A percentile compares a stretch with the other conserved stretches of the same genome.
These are phyloP conservation scores for Claviceps sp. DNA, from an alignment of 2,329 filamentous ascomycete species.

Conservation along the genomic window DNA sequence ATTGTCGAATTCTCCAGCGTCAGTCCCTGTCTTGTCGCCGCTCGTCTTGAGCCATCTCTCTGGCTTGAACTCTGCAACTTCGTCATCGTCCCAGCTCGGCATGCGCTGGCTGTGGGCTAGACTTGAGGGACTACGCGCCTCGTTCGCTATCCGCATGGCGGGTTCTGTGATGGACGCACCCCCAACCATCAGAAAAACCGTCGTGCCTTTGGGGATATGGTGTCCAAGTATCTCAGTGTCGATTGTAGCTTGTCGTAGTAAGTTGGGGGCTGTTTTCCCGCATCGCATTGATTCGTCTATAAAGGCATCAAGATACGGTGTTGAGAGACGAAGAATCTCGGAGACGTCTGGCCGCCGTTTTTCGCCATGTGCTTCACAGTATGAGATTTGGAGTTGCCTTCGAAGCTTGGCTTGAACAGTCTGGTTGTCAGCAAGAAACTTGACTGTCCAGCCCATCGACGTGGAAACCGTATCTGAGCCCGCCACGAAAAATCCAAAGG, in stretches of 20 bases:
- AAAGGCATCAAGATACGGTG: slow-evolving; percentile 22
- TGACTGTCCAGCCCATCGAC: neutral
- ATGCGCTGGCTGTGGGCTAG: slow-evolving; percentile 8
- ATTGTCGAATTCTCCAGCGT: neutral
- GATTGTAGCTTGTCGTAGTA: slow-evolving; percentile 14
- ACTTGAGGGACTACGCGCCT: slow-evolving; percentile 11
- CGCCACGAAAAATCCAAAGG: slow-evolving; percentile 14
- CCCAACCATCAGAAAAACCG: slow-evolving; percentile 13
- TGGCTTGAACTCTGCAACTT: slow-evolving; percentile 16
- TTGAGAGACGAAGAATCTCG: slow-evolving; percentile 14
- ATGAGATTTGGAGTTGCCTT: slow-evolving; percentile 6
- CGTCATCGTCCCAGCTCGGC: slow-evolving; percentile 14
- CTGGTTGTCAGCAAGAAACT: slow-evolving; percentile 4
- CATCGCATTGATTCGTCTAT: slow-evolving; percentile 23
- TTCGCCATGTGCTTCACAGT: slow-evolving; percentile 8
- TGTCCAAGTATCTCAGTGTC: slow-evolving; percentile 21
- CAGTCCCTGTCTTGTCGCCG: neutral
- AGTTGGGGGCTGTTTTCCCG: slow-evolving; percentile 12
- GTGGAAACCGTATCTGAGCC: slow-evolving; percentile 10
- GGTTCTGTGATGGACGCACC: slow-evolving; percentile 8
- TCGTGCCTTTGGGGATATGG: slow-evolving; percentile 21
- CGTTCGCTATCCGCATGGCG: neutral
- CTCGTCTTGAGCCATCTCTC: slow-evolving; percentile 22
- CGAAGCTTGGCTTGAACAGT: slow-evolving; percentile 9
- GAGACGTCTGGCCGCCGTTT: slow-evolving; percentile 12